Base-by-base conservation (phyloP, 2,329 filamentous ascomycete species). In the Alternaria solani region DNA sequence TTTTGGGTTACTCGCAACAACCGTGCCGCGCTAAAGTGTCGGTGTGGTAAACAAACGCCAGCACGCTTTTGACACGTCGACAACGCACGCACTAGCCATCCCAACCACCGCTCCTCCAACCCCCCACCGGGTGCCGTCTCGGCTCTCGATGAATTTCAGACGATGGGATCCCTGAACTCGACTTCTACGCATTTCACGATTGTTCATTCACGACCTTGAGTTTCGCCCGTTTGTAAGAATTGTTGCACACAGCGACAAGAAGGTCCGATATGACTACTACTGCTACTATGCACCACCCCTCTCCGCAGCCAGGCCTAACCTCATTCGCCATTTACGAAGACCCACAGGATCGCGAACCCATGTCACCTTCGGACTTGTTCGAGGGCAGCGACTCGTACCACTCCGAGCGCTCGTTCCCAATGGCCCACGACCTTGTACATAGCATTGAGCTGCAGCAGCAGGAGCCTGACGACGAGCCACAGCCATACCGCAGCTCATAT, bases 291-390 rank as follows among this genome's bases (percentile, higher is more conserved):
- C 73, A 75, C 61, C 69, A 74, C 48, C 63, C 73, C 38, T 68
- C 71, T 44, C 69, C 72, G 46, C 72, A 72, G 47, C 53, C 57
- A 56, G 72, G 71, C 57, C 62, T 69, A 51, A 65, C 72, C 14
- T 71, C 74, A 38, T 77, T 77, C 63, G 69, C 71, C 18, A 74
- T 76, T 30, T 75, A 76, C 62, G 72, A 77, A 66, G 72, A 77
- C 47, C 64, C 65, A 46, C 73, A 77, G 32, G 72, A 75, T 52
- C 64, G 68, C 30, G 69, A 71, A 46, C 67, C 69, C 34, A 59
- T 71, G 16, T 76, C 74, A 30, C 73, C 74, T 0, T 70, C 71
- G 2, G 69, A 72, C 36, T 68, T 69, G 57, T 73, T 74, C 61
- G 75, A 75, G 36, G 75, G 69, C 39, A 73, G 74, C 38, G 65